Evolutionary conservation across 176 grass and related monocot genomes (phyloP), one percentile per base, ranked within the genome.

Genomic region (Oryza punctata): DNA sequence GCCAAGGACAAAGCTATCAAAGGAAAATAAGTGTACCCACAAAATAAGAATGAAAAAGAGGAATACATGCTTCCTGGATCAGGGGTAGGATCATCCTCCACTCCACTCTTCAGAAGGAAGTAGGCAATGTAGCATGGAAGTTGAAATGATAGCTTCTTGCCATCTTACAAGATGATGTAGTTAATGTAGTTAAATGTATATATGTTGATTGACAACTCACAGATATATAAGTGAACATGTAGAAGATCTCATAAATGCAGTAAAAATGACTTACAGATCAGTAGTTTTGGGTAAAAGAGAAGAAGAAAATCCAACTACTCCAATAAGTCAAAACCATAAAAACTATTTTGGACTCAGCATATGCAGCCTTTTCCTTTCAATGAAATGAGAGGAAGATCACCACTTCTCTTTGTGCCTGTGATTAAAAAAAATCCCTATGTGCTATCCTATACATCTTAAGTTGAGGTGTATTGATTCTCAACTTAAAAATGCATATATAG

Each of bases 91-190:
- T n/a, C 69, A 2, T 5, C 19, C 79, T 73, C 61, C 1, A 75
- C n/a, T n/a, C 0, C 63, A 84, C n/a, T 12, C 14, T 59, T 80
- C 75, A 45, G 81, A 84, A 88, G 19, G 40, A 79, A 84, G 75
- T 35, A 45, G 46, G 35, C 35, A 89, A 8, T 38, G n/a, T 38
- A 85, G 81, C 35, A 75, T 80, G 47, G 87, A 89, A 23, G 37
- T 25, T 54, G 30, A 88, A 66, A 88, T 83, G 54, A 21, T 49
- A 75, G 23, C 38, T 60, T 79, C 74, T 59, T 68, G 63, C 61
- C 7, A 73, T 12, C 65, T n/a, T 35, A 60, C 72, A 84, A 79
- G 86, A 88, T 88, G 46, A 84, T 3, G 6, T 64, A 0, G 19
- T 18, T 84, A 21, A 33, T 27, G 33, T 29, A 70, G 0, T 35